These are phyloP conservation scores for Fusarium heterosporum DNA, from an alignment of 2,329 filamentous ascomycete species.

Conservation along the genomic window DNA sequence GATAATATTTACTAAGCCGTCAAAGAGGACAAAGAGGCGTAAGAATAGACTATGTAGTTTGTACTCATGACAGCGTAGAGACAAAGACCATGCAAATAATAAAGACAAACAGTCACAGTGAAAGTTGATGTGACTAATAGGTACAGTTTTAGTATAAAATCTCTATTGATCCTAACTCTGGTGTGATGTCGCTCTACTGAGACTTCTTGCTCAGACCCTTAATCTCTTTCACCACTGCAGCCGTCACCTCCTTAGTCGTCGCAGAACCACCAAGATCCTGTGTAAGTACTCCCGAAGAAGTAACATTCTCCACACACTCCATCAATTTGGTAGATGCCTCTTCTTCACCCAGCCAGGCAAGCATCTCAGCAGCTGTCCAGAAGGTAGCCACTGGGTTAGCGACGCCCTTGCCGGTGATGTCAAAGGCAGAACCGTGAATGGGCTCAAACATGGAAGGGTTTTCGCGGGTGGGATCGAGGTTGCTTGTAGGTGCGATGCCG, in stretches of 20 bases:
- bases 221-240: conserved; percentile 48
- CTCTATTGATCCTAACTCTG: background rate
- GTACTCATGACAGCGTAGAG: too few relatives aligned
- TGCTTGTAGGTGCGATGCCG: conserved; percentile 77
- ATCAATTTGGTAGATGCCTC: conserved; percentile 62
- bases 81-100: background rate
- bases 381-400: conserved; percentile 70
- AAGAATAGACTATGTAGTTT: too few relatives aligned
- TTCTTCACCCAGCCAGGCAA: conserved; percentile 67
- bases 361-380: conserved; percentile 70
- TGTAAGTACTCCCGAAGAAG: conserved; percentile 63
- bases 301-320: conserved; percentile 64
- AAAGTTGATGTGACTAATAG: background rate
- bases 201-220: conserved; percentile 34
- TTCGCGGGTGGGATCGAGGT: conserved; percentile 70
- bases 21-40: too few relatives aligned
- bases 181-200: background rate
- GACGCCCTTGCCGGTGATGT: conserved; percentile 67
- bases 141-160: background rate
- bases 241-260: conserved; percentile 52
- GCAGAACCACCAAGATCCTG: conserved; percentile 64
- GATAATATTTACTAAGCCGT: too few relatives aligned
- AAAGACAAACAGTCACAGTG: background rate
- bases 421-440: conserved; percentile 69
- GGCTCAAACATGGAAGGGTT: conserved; percentile 71